phyloP scores from a whole-genome alignment of 805 yeast genomes.

The Torulaspora indica region DNA sequence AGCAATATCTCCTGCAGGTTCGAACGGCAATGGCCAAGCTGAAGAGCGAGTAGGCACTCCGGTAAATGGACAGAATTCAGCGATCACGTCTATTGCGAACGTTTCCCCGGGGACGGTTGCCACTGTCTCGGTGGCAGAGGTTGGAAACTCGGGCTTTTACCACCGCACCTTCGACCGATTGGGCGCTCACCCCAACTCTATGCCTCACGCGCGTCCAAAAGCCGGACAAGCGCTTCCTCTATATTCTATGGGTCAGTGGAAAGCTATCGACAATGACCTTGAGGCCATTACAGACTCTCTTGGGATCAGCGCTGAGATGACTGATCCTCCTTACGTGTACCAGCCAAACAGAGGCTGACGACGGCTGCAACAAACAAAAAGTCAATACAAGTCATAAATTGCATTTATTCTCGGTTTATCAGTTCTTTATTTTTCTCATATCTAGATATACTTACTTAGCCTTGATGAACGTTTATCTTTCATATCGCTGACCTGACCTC shows the following conservation, averaged over 20 bases:
- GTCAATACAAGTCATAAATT: background rate
- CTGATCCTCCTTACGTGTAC: slow-evolving; percentile 10
- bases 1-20: background rate
- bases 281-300: slow-evolving; percentile 10
- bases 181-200: background rate
- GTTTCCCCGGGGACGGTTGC: slow-evolving; percentile 12
- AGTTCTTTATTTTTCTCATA: background rate
- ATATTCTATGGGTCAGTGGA: slow-evolving; percentile 8
- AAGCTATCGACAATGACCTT: slow-evolving; percentile 8
- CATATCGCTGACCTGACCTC: background rate
- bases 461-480: background rate
- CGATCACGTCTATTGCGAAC: slow-evolving; percentile 12
- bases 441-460: background rate
- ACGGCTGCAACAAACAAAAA: background rate
- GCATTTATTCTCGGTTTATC: slow-evolving; percentile 4
- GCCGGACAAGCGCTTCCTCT: slow-evolving; percentile 1
- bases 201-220: slow-evolving; percentile 3
- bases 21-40: background rate
- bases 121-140: slow-evolving; percentile 12
- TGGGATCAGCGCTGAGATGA: slow-evolving; percentile 8
- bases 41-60: slow-evolving; percentile 6
- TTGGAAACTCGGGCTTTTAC: slow-evolving; percentile 2
- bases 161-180: slow-evolving; percentile 6
- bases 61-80: slow-evolving; percentile 10
- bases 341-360: background rate